A percentile compares a stretch with the other conserved stretches of the same genome.
These are phyloP conservation scores for Russula compacta DNA, from an alignment of 768 basidiomycete species.

Conservation along the genomic window DNA sequence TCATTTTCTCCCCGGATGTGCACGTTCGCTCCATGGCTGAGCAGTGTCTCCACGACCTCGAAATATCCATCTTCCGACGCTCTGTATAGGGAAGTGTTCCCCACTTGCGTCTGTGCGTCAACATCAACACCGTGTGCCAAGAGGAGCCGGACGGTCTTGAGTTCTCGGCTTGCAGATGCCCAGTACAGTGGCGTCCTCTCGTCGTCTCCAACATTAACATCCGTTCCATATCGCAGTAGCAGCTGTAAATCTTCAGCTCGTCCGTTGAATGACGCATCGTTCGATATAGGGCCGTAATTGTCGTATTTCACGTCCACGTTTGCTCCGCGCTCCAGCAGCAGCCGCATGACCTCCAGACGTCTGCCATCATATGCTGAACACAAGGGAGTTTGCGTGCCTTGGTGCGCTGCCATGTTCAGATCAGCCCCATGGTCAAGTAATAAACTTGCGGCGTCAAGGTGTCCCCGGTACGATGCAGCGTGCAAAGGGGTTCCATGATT, in stretches of 20 bases:
- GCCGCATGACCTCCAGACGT: neutral
- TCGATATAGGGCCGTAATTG: no score
- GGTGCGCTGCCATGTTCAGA: neutral
- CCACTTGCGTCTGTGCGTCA: no score
- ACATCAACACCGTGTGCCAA: neutral
- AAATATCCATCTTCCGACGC: neutral
- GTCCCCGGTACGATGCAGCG: neutral
- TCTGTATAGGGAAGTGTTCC: no score
- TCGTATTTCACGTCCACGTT: no score
- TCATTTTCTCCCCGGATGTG: no score
- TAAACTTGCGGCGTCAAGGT: neutral
- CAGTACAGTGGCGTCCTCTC: neutral
- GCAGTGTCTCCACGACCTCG: neutral
- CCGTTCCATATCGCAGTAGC: no score
- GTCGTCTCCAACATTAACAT: no score
- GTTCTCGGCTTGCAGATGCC: neutral
- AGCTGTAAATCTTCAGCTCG: no score
- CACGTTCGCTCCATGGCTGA: neutral
- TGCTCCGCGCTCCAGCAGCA: no score
- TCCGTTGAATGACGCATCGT: no score
- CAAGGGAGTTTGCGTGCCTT: neutral
- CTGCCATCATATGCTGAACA: neutral
- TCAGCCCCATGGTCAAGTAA: neutral
- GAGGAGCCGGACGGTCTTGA: neutral
- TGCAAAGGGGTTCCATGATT: neutral